A percentile compares a stretch with the other conserved stretches of the same genome.
These are phyloP conservation scores for Cryptococcus deneoformans DNA, from an alignment of 1,284 basidiomycete genomes.

Conservation along the genomic window DNA sequence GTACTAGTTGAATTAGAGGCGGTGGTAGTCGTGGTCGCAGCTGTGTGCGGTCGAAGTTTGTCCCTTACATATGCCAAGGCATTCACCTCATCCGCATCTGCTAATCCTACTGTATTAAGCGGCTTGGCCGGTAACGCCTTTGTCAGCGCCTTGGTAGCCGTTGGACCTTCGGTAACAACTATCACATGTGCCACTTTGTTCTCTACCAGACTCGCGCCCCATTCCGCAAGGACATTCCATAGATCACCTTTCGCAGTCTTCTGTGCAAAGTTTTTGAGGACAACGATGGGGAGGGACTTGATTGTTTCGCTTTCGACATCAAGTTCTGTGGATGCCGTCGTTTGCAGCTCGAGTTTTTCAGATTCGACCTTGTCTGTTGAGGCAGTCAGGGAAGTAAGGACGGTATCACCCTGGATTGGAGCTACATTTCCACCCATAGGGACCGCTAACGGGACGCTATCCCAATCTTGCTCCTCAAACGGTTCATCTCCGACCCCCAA, in stretches of 20 bases:
- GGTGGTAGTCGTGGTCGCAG: slow-evolving; percentile 41
- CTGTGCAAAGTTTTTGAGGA: slow-evolving; percentile 72
- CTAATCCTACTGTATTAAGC: slow-evolving; percentile 69
- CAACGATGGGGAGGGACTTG: slow-evolving; percentile 73
- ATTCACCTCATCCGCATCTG: slow-evolving; percentile 79
- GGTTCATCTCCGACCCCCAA: slow-evolving; percentile 72
- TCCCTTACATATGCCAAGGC: slow-evolving; percentile 77
- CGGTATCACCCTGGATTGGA: slow-evolving; percentile 31
- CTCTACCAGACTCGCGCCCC: slow-evolving; percentile 78
- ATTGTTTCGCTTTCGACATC: slow-evolving; percentile 54
- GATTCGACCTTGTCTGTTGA: too few relatives aligned
- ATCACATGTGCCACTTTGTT: slow-evolving; percentile 89
- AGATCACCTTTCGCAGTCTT: slow-evolving; percentile 67
- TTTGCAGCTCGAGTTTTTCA: slow-evolving; percentile 3
- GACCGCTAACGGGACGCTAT: slow-evolving; percentile 31
- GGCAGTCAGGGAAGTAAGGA: background rate
- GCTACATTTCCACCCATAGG: slow-evolving; percentile 32
- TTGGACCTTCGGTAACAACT: slow-evolving; percentile 84
- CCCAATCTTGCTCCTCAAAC: slow-evolving; percentile 51
- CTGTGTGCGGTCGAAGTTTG: slow-evolving; percentile 58
- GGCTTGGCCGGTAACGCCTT: slow-evolving; percentile 88
- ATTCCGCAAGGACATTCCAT: slow-evolving; percentile 72
- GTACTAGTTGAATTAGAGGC: background rate
- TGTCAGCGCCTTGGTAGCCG: slow-evolving; percentile 77
- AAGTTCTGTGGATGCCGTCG: slow-evolving; percentile 17